Evolutionary conservation across 2,329 filamentous ascomycete species (phyloP).

Genomic region (Colletotrichum gigasporum): DNA sequence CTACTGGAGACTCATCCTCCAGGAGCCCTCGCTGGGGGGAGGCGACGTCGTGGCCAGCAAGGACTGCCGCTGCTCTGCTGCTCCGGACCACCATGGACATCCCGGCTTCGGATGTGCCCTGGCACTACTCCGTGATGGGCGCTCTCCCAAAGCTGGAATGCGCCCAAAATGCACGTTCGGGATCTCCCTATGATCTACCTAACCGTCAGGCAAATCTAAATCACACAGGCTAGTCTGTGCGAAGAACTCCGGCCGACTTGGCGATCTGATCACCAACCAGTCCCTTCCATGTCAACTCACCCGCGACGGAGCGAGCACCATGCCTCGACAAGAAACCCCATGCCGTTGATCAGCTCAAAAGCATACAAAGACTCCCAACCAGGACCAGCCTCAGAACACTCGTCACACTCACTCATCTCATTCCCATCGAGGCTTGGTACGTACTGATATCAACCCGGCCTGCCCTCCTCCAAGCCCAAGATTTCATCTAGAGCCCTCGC

Average conservation of each 20-base stretch:
- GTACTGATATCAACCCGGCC: conserved; percentile 28
- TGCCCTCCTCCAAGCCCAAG: conserved; percentile 22
- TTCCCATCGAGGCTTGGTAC: conserved; percentile 27
- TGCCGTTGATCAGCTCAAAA: conserved; percentile 29
- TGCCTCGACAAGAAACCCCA: conserved; percentile 1
- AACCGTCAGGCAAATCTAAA: conserved; percentile 31
- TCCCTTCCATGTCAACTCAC: conserved; percentile 29
- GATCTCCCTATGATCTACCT: conserved; percentile 30
- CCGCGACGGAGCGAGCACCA: conserved; percentile 28
- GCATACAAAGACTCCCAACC: conserved; percentile 18
- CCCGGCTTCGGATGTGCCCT: conserved; percentile 30
- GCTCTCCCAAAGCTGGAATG: conserved; percentile 5
- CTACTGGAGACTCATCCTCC: too few species aligned
- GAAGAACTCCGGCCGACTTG: conserved; percentile 33
- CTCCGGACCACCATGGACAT: conserved; percentile 23
- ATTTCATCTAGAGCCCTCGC: conserved; percentile 23
- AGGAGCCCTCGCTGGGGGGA: conserved; percentile 9
- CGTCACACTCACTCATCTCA: conserved; percentile 32
- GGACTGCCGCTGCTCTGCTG: conserved; percentile 29
- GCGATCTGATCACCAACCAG: conserved; percentile 33
- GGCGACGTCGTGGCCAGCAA: conserved; percentile 15
- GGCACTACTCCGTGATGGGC: conserved; percentile 10
- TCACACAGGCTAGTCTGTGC: conserved; percentile 34
- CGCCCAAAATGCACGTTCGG: conserved; percentile 28
- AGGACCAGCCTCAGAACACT: conserved; percentile 1